Base-by-base conservation (phyloP, 1,284 basidiomycete species). In the Hymenochaete sp. region DNA sequence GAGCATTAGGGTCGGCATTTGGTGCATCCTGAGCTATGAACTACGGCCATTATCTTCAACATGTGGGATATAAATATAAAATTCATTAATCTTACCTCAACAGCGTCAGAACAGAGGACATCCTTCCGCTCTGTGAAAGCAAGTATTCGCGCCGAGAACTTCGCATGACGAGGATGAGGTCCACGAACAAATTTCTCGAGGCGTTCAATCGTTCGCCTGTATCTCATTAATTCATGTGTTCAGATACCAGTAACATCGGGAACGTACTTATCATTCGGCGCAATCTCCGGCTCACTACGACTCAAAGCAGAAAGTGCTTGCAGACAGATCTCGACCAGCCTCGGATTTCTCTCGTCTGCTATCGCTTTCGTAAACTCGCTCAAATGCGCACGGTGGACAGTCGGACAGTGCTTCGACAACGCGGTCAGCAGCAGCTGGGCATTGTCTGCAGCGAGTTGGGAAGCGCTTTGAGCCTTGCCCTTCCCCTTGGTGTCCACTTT, bases 81-180 rank as follows among this genome's bases (percentile, higher is more conserved):
- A 18, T n/a, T n/a, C n/a, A n/a, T n/a, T n/a, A 6, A 35, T 62
- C 72, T 48, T 51, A 92, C 92, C 52, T 85, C 75, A 36, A 90
- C 70, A 2, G 87, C 63, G 9, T 75, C 63, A 0, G 55, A 55
- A 51, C 79, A 79, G 0, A 72, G 51, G 1, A 72, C 68, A 3
- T 75, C 69, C 10, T 70, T 66, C 32, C 78, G 67, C 48, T 73
- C 76, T 33, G 69, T 68, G 52, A 73, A 71, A 0, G 84, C 77
- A 7, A 97, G 57, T 38, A 93, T 67, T 19, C 91, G 78, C 1
- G 88, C 79, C 0, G 92, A 89, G 61, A 89, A 93, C 62, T 98
- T 98, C 16, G 92, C 86, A 56, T 87, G 80, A 14, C 76, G 69
- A 14, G 69, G 67, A 26, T 83, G 77, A 1, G 77, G 72, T 8